Conservation (phyloP, 331 rosid species). For the Quercus lobata region DNA sequence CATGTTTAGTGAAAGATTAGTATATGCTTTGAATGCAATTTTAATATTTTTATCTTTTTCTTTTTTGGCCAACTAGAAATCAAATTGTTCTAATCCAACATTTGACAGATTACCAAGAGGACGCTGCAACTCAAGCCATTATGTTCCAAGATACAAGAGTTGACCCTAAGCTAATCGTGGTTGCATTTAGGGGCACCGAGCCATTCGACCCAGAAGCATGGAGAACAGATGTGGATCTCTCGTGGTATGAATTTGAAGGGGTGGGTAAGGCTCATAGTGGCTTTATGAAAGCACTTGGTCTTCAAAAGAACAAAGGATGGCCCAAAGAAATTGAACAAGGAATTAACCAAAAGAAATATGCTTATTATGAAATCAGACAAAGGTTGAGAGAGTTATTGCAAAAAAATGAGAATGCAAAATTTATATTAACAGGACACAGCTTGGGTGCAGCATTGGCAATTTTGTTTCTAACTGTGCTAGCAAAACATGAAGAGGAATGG, state of each 20-base stretch:
- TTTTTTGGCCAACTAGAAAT: conserved; percentile 55
- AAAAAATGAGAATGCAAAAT: background rate
- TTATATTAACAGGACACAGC: background rate
- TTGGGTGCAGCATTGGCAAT: background rate
- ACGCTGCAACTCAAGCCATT: conserved; percentile 43
- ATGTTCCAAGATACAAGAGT: conserved; percentile 37
- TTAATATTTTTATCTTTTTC: too few relatives aligned
- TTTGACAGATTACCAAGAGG: conserved; percentile 1
- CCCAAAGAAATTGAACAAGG: conserved; percentile 38
- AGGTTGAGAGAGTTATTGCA: background rate
- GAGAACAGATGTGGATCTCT: conserved; percentile 56
- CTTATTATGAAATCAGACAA: background rate
- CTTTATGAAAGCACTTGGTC: conserved; percentile 49
- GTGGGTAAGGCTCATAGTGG: conserved; percentile 63
- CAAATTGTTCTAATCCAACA: background rate
- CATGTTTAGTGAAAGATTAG: too few relatives aligned
- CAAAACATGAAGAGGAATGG: conserved; percentile 29
- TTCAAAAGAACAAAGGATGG: conserved; percentile 44
- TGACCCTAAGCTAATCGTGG: conserved; percentile 49
- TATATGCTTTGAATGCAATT: too few relatives aligned
- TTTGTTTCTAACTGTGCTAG: background rate
- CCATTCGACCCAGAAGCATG: conserved; percentile 47
- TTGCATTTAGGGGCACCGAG: conserved; percentile 68
- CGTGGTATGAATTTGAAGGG: conserved; percentile 51
- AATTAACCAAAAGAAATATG: background rate